These are phyloP conservation scores for Penicillium digitatum DNA, from an alignment of 2,329 filamentous ascomycete genomes.

Conservation along the genomic window DNA sequence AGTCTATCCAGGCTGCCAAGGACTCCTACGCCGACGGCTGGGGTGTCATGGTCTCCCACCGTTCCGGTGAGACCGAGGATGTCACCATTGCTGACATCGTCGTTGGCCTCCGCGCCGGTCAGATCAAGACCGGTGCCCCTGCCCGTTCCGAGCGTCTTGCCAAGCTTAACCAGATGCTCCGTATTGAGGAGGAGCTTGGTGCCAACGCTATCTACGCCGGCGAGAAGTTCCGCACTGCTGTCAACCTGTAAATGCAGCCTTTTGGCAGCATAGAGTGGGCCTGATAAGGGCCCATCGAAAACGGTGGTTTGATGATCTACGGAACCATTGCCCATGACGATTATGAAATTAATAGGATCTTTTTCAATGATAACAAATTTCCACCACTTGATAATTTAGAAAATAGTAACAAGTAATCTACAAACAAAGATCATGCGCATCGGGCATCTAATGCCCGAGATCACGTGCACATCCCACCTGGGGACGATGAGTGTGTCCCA, in stretches of 20 bases:
- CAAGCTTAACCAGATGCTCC: slow-evolving; percentile 99
- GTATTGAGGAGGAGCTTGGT: slow-evolving; percentile 98
- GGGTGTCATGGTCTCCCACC: slow-evolving; percentile 99
- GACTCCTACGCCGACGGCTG: slow-evolving; percentile 93
- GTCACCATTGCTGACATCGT: slow-evolving; percentile 98
- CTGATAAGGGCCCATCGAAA: slow-evolving; percentile 11
- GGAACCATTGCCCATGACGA: slow-evolving; percentile 20
- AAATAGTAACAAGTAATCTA: not conserved
- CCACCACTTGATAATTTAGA: not conserved
- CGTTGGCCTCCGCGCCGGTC: slow-evolving; percentile 90
- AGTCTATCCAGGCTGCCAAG: slow-evolving; percentile 99
- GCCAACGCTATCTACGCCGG: slow-evolving; percentile 88
- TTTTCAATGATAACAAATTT: slow-evolving; percentile 21
- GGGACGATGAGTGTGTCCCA: slow-evolving; percentile 24
- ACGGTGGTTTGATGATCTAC: slow-evolving; percentile 15
- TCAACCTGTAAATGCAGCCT: slow-evolving; percentile 67
- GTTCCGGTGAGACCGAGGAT: slow-evolving; percentile 98
- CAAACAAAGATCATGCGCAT: slow-evolving; percentile 11
- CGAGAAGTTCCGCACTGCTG: slow-evolving; percentile 81
- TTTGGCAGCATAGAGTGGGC: slow-evolving; percentile 4
- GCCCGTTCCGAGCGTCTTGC: slow-evolving; percentile 95
- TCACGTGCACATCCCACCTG: slow-evolving; percentile 23
- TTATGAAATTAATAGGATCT: slow-evolving; percentile 28
- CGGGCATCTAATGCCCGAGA: slow-evolving; percentile 19
- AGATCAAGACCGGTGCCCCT: slow-evolving; percentile 99